Percentiles rank a stretch among this genome's conserved stretches.
phyloP scores from a whole-genome alignment of 345 rosid genomes.

The Isatis tinctoria region DNA sequence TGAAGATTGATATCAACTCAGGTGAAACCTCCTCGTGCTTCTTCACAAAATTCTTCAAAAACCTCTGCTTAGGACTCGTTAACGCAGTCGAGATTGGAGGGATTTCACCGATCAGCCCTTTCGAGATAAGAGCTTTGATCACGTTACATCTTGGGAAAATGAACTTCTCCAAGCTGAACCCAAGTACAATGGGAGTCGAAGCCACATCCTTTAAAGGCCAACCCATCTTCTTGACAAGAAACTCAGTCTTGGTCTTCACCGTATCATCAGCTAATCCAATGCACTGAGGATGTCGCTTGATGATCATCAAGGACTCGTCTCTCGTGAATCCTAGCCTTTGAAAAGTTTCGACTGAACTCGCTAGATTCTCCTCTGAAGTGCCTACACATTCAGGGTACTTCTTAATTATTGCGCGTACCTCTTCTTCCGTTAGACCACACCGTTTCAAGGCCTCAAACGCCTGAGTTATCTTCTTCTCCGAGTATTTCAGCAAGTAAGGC shows the following conservation, averaged over 20 bases:
- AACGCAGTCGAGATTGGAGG: constrained; percentile 19
- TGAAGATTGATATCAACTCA: constrained; percentile 18
- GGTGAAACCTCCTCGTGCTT: background rate
- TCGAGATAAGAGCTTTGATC: constrained; percentile 19
- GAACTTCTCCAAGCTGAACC: constrained; percentile 35
- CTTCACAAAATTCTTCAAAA: constrained; percentile 9
- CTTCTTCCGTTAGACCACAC: background rate
- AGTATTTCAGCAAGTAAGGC: constrained; percentile 21
- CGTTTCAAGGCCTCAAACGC: constrained; percentile 11
- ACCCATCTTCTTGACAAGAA: constrained; percentile 43
- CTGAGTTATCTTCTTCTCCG: constrained; percentile 30
- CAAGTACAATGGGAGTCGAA: constrained; percentile 9
- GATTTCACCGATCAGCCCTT: constrained; percentile 15
- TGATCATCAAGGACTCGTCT: constrained; percentile 29
- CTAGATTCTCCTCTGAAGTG: constrained; percentile 35
- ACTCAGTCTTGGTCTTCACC: constrained; percentile 23
- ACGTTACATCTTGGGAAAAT: constrained; percentile 35
- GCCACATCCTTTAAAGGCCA: constrained; percentile 23
- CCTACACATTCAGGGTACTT: constrained; percentile 14
- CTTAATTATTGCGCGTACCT: background rate
- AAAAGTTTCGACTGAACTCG: constrained; percentile 20
- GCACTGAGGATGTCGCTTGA: constrained; percentile 22
- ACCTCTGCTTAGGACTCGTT: constrained; percentile 12
- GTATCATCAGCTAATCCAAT: constrained; percentile 25
- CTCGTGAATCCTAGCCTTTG: constrained; percentile 23